Conservation (phyloP, 192 early-diverging fungal genomes). For the Neocallimastix lanati region DNA sequence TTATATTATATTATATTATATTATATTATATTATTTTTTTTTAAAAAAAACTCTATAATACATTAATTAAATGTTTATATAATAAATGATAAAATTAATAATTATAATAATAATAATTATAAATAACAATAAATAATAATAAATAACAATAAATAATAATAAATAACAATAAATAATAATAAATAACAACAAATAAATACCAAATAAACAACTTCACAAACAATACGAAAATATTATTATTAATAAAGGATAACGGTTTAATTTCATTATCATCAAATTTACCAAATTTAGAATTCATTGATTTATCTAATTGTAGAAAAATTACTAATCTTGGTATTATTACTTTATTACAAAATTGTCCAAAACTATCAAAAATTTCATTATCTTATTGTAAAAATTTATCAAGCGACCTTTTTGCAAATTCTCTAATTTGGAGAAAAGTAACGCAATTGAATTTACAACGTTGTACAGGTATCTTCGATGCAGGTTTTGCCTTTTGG, state of each 20-base stretch:
- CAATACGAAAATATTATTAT: no score
- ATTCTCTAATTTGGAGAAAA: constrained; percentile 23
- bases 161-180: no score
- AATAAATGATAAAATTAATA: no score
- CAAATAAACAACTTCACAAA: no score
- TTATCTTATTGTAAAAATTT: constrained; percentile 64
- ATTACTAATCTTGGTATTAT: constrained; percentile 41
- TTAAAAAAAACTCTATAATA: no score
- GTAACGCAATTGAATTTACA: constrained; percentile 48
- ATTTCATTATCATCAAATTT: constrained; percentile 19
- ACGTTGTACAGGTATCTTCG: constrained; percentile 52
- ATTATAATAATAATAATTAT: no score
- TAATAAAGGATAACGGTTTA: constrained; percentile 39
- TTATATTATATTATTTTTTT: no score
- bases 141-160: no score
- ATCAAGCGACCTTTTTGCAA: constrained; percentile 29
- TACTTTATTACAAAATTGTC: constrained; percentile 21
- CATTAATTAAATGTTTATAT: no score
- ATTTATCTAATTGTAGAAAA: constrained; percentile 66
- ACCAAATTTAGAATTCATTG: constrained; percentile 23
- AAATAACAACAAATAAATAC: no score
- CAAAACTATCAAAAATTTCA: constrained; percentile 13
- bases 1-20: no score
- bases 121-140: no score
- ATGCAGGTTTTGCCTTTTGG: constrained; percentile 39